Conservation (phyloP, 305 asterid genomes). For the Rubia balearica region DNA sequence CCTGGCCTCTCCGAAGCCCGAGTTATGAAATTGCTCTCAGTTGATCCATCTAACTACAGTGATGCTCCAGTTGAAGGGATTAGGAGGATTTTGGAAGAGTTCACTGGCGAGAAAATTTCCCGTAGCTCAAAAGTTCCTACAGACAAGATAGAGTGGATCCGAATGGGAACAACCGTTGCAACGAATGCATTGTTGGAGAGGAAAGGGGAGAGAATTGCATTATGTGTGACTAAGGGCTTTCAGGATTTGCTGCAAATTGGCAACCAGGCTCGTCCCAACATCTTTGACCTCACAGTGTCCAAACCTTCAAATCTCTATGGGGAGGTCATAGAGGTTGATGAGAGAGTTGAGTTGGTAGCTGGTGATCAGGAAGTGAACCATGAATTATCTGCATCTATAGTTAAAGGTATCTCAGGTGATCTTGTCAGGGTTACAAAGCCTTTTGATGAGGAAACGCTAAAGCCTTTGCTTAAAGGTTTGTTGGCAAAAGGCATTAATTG, state of each 20-base stretch:
- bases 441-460: slow-evolving; percentile 51
- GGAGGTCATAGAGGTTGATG: slow-evolving; percentile 87
- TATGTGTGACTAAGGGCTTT: slow-evolving; percentile 81
- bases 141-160: slow-evolving; percentile 89
- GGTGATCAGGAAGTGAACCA: slow-evolving; percentile 32
- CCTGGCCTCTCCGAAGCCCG: slow-evolving; percentile 81
- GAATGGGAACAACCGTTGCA: slow-evolving; percentile 99
- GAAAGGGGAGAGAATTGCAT: slow-evolving; percentile 90
- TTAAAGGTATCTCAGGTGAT: slow-evolving; percentile 88
- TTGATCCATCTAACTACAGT: slow-evolving; percentile 84
- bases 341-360: slow-evolving; percentile 79
- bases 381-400: slow-evolving; percentile 33
- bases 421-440: slow-evolving; percentile 74
- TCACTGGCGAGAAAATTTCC: slow-evolving; percentile 63
- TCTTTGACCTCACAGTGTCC: slow-evolving; percentile 87
- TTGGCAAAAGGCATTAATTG: slow-evolving; percentile 62
- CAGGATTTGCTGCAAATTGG: slow-evolving; percentile 90
- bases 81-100: slow-evolving; percentile 84
- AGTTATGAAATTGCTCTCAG: slow-evolving; percentile 86
- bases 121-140: slow-evolving; percentile 80
- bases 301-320: slow-evolving; percentile 88
- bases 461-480: slow-evolving; percentile 56
- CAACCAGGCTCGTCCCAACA: slow-evolving; percentile 93
- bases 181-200: slow-evolving; percentile 91
- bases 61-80: slow-evolving; percentile 99